phyloP scores from a whole-genome alignment of 768 basidiomycete species.

The Boletus barrowsii region DNA sequence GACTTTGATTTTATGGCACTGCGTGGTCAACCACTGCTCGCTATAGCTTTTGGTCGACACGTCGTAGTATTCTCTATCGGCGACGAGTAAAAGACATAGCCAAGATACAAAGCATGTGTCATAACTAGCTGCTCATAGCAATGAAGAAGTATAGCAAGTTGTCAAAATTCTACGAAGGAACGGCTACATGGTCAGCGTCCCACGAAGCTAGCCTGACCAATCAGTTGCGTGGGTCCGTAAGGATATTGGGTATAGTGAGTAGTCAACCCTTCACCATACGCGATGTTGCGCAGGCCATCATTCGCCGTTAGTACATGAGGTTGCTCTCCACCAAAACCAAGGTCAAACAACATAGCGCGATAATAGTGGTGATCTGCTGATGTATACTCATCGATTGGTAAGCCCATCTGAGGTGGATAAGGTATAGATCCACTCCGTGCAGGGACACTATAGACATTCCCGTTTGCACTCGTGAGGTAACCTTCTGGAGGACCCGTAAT shows the following conservation, averaged over 20 bases:
- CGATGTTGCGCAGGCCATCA: conserved; percentile 24
- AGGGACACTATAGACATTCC: conserved; percentile 12
- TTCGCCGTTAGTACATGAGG: conserved; percentile 17
- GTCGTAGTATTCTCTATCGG: conserved; percentile 64
- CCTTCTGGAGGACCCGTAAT: conserved; percentile 17
- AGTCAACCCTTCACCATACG: conserved; percentile 36
- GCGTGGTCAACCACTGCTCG: conserved; percentile 62
- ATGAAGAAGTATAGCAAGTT: conserved; percentile 1
- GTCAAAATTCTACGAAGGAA: conserved; percentile 2
- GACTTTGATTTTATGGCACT: conserved; percentile 76
- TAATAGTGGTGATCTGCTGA: conserved; percentile 68
- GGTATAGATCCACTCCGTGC: conserved; percentile 14
- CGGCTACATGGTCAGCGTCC: conserved; percentile 10
- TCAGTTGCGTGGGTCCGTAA: conserved; percentile 26
- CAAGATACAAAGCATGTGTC: conserved; percentile 21
- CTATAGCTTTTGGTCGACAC: conserved; percentile 59
- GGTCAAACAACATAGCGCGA: conserved; percentile 71
- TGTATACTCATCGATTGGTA: conserved; percentile 21
- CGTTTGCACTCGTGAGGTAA: conserved; percentile 13
- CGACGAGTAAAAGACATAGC: conserved; percentile 42
- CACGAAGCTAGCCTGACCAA: conserved; percentile 24
- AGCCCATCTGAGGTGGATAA: conserved; percentile 35
- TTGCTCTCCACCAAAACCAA: conserved; percentile 56
- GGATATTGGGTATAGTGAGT: conserved; percentile 33
- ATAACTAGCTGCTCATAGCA: conserved; percentile 15